Evolutionary conservation across 2,329 filamentous ascomycete species (phyloP).

Genomic region (Clonostachys chloroleuca): DNA sequence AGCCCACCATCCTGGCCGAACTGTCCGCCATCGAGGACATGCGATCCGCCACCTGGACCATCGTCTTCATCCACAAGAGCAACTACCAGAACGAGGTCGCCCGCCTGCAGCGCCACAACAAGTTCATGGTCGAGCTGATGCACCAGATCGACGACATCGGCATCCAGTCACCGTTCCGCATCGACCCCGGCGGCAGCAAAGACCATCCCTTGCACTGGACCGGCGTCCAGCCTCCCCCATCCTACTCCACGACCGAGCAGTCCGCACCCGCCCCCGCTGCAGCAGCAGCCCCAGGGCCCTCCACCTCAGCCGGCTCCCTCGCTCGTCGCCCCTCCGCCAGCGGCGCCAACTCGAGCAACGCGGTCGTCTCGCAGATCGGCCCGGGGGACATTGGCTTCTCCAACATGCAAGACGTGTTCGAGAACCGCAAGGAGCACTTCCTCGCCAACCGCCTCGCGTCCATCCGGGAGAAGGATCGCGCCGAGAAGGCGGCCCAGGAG

Average conservation of each 20-base stretch:
- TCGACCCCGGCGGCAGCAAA: constrained; percentile 62
- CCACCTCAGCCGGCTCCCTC: not conserved
- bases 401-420: constrained; percentile 42
- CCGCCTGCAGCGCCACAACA: constrained; percentile 85
- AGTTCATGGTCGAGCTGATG: constrained; percentile 91
- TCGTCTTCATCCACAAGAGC: constrained; percentile 96
- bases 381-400: constrained; percentile 22
- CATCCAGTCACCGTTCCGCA: constrained; percentile 69
- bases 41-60: constrained; percentile 81
- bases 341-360: constrained; percentile 5
- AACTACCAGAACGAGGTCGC: constrained; percentile 95
- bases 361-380: constrained; percentile 7
- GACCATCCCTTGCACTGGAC: constrained; percentile 61
- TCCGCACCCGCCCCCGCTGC: not conserved
- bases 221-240: constrained; percentile 25
- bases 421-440: constrained; percentile 29
- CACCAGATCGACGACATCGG: constrained; percentile 76
- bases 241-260: constrained; percentile 18
- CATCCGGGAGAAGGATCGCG: constrained; percentile 28
- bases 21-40: constrained; percentile 76
- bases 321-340: constrained; percentile 8
- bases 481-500: constrained; percentile 13
- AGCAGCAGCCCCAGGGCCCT: not conserved
- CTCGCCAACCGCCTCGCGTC: constrained; percentile 27
- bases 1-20: constrained; percentile 81